These are phyloP conservation scores for Cercospora sp. DNA, from an alignment of 2,329 filamentous ascomycete genomes.

Conservation along the genomic window DNA sequence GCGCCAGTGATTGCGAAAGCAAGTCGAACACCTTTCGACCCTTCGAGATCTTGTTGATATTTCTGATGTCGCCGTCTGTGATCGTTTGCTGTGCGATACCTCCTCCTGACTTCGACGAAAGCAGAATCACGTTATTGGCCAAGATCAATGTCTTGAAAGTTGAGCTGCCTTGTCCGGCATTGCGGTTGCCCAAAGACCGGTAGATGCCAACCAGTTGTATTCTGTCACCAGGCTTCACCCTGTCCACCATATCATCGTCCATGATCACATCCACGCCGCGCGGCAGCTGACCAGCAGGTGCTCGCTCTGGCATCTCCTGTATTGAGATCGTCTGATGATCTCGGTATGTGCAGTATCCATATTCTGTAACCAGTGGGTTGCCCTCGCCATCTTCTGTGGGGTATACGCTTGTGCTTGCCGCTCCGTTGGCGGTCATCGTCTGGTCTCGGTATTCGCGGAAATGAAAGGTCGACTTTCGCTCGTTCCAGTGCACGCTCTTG, in stretches of 20 bases:
- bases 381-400: conserved; percentile 91
- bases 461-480: conserved; percentile 80
- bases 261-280: conserved; percentile 94
- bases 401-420: conserved; percentile 87
- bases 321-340: conserved; percentile 98
- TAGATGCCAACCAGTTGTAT: conserved; percentile 97
- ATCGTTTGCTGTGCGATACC: conserved; percentile 89
- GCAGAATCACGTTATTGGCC: conserved; percentile 90
- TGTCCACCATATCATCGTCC: conserved; percentile 94
- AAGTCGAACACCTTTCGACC: conserved; percentile 91
- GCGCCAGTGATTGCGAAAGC: conserved; percentile 88
- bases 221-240: conserved; percentile 90
- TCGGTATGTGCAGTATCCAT: conserved; percentile 91
- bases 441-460: conserved; percentile 92
- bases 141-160: conserved; percentile 93
- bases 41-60: conserved; percentile 97
- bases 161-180: conserved; percentile 84
- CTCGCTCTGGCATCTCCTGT: conserved; percentile 97
- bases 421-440: conserved; percentile 88
- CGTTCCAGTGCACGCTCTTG: conserved; percentile 96
- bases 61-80: conserved; percentile 94
- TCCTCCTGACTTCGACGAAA: conserved; percentile 94
- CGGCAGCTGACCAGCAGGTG: conserved; percentile 91
- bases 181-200: conserved; percentile 89
- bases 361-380: conserved; percentile 91